Evolutionary conservation across 2,329 filamentous ascomycete genomes (phyloP).

Genomic region (Dothistroma septosporum): DNA sequence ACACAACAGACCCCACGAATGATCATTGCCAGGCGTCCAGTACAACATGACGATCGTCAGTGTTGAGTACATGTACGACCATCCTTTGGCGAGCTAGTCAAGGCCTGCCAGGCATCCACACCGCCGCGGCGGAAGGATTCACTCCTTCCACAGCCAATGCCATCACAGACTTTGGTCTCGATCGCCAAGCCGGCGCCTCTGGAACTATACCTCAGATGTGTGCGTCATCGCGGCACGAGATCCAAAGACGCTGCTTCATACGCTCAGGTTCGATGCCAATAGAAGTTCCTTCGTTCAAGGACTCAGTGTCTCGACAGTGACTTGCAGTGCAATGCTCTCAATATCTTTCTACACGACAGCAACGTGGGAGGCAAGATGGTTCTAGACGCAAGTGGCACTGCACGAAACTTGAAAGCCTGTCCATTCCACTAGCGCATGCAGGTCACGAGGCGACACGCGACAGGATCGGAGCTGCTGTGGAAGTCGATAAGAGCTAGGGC

Average conservation of each 20-base stretch:
- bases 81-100: neutral
- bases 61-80: neutral
- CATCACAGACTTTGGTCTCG: neutral
- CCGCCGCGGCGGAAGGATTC: neutral
- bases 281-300: neutral
- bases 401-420: neutral
- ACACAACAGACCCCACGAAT: neutral
- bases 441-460: neutral
- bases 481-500: neutral
- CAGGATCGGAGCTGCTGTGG: neutral
- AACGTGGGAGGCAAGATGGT: neutral
- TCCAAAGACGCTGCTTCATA: neutral
- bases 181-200: neutral
- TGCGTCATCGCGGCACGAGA: neutral
- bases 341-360: neutral
- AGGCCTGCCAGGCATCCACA: neutral
- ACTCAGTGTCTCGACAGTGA: neutral
- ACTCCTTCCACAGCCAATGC: neutral
- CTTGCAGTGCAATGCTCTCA: neutral
- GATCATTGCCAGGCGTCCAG: neutral
- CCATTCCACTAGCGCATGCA: neutral
- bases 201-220: neutral
- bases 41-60: neutral
- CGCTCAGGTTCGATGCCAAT: neutral
- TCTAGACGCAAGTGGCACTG: neutral